These are phyloP conservation scores for Arbutus unedo DNA, from an alignment of 148 eudicot species.

Conservation along the genomic window DNA sequence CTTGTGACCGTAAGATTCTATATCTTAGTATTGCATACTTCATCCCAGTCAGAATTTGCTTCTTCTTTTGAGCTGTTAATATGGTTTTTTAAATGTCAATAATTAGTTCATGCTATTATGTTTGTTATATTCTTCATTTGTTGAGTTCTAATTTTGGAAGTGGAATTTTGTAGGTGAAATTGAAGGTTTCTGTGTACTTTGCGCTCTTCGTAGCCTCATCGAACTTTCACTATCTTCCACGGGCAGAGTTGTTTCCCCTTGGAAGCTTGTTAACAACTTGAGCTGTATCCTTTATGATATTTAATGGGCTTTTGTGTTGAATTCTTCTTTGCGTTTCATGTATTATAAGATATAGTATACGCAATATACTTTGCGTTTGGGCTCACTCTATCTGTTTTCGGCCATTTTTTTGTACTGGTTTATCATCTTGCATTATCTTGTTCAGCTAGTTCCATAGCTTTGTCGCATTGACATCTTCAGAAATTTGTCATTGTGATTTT, in stretches of 20 bases:
- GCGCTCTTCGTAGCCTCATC: conserved; percentile 54
- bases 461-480: background rate
- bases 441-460: background rate
- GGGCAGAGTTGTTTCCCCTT: conserved; percentile 40
- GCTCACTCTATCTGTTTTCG: background rate
- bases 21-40: background rate
- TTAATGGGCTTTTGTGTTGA: too few relatives aligned
- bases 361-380: background rate
- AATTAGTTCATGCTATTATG: background rate
- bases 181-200: conserved; percentile 57
- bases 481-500: conserved; percentile 32
- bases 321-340: too few relatives aligned
- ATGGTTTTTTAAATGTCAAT: background rate
- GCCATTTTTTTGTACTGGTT: background rate
- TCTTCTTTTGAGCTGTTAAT: too few relatives aligned
- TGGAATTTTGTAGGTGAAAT: conserved; percentile 41
- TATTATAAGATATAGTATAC: too few relatives aligned
- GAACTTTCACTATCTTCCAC: conserved; percentile 34
- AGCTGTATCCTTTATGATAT: conserved; percentile 56
- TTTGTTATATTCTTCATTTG: background rate
- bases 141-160: conserved; percentile 11
- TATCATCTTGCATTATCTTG: background rate
- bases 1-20: conserved; percentile 46
- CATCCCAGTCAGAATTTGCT: background rate
- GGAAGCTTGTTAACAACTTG: conserved; percentile 56